Evolutionary conservation across 352 stramenopile genomes (phyloP).

Genomic region (Thalassiosira livingstoniorum): DNA sequence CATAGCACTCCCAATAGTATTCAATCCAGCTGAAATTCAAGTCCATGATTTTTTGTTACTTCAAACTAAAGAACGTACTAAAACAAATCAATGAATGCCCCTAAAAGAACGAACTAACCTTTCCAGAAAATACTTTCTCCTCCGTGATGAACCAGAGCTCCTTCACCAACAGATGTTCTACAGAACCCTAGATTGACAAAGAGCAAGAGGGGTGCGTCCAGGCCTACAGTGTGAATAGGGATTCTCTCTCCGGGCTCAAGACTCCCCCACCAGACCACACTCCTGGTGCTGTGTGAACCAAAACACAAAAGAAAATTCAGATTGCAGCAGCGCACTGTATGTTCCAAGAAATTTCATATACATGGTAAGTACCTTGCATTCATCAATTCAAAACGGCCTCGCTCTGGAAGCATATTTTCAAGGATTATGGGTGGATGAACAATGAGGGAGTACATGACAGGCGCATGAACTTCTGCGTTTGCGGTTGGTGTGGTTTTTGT

Average conservation of each 20-base stretch:
- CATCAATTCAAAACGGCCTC: conserved; percentile 87
- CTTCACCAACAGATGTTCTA: conserved; percentile 83
- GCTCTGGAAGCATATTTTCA: conserved; percentile 88
- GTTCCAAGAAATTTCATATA: no score
- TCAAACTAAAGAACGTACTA: no score
- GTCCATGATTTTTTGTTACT: not conserved
- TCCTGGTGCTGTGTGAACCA: no score
- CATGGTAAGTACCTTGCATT: no score
- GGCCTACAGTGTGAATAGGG: conserved; percentile 84
- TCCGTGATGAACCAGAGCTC: conserved; percentile 85
- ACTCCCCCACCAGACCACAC: conserved; percentile 85
- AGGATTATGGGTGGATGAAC: conserved; percentile 89
- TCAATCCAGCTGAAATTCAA: conserved; percentile 55
- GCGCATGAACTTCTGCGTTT: conserved; percentile 66
- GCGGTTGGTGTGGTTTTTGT: conserved; percentile 22
- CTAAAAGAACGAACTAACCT: conserved; percentile 12
- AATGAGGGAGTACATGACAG: conserved; percentile 86
- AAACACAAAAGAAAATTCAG: no score
- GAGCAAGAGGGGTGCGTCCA: conserved; percentile 87
- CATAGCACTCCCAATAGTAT: conserved; percentile 59
- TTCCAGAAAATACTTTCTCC: conserved; percentile 25
- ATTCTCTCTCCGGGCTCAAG: conserved; percentile 80
- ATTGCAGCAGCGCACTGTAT: no score
- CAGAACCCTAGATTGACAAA: conserved; percentile 86
- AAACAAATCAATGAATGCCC: not conserved